Base-by-base conservation (phyloP, 176 grass and related monocot species). In the Aegilops tauschii region DNA sequence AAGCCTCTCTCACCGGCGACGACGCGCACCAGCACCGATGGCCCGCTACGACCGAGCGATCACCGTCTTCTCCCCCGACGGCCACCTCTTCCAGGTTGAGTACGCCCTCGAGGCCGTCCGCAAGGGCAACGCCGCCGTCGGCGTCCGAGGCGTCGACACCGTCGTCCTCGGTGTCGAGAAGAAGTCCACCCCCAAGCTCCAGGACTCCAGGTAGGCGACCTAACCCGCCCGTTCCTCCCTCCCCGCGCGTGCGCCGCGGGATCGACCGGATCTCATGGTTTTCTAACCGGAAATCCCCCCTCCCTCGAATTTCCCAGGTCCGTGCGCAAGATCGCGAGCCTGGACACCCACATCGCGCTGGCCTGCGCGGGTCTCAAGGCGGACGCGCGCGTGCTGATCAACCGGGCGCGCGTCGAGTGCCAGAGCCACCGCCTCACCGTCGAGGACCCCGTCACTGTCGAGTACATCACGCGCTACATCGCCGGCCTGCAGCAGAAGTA, bases 91-190 rank as follows among this genome's bases (percentile, higher is more conserved):
- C 89, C 93, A 96, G 96, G 96, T 98, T 6, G 93, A 98, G 79
- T 98, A 98, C 82, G 96, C 96, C 9, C 93, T 96, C 84, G 96
- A 98, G 90, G 96, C 93, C 37, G 96, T 98, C 72, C 93, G 93
- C 75, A 98, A 98, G 88, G 93, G 93, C 4, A 98, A 61, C 67
- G 80, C 80, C 42, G 64, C 64, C 42, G 80, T 82, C 28, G 80
- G 80, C 61, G 79, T 76, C 44, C 73, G 96, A 39, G 96, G 96
- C 85, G 61, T 68, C 39, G 97, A 96, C 94, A 94, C 92, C 67
- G 88, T 94, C 87, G 97, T 99, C 59, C 97, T 99, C 76, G 97
- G 94, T 80, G 97, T 96, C 76, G 97, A 99, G 92, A 99, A 99
- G 93, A 99, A 99, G 84, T 94, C 97, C 82, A 94, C 97, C 29